Conservation (phyloP, 129 eudicot genomes). For the Glebionis coronaria region DNA sequence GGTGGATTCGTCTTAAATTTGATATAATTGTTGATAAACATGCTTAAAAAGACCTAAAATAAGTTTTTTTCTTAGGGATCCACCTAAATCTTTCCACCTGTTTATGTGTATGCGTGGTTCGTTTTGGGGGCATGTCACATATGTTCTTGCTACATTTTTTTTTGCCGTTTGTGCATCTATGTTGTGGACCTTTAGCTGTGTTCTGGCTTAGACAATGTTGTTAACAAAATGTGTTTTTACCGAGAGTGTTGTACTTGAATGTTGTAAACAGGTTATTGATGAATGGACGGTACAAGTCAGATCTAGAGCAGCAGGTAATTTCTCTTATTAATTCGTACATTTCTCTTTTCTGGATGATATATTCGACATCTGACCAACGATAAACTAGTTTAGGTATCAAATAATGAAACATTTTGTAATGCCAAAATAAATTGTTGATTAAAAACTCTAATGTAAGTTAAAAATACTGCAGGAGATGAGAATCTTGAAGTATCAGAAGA, state of each 20-base stretch:
- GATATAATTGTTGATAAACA: not conserved
- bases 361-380: not conserved
- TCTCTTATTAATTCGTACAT: not conserved
- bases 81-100: constrained; percentile 17
- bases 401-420: not conserved
- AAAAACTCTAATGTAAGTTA: not conserved
- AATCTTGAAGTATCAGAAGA: constrained; percentile 44
- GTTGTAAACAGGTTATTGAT: constrained; percentile 69
- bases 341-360: not conserved
- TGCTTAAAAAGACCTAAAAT: not conserved
- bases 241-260: not conserved
- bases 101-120: constrained; percentile 20
- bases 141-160: constrained; percentile 42
- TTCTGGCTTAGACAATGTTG: not conserved
- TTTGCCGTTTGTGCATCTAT: not conserved
- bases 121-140: constrained; percentile 12
- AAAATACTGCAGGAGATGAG: constrained; percentile 42
- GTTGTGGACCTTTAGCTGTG: not conserved
- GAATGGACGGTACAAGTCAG: constrained; percentile 81
- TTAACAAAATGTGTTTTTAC: not conserved
- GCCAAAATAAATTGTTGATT: not conserved
- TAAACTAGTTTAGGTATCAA: not conserved
- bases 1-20: constrained; percentile 18
- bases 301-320: constrained; percentile 59
- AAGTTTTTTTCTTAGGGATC: constrained; percentile 8